Conservation (phyloP, 75 land plant genomes). For the Sequoia sempervirens region DNA sequence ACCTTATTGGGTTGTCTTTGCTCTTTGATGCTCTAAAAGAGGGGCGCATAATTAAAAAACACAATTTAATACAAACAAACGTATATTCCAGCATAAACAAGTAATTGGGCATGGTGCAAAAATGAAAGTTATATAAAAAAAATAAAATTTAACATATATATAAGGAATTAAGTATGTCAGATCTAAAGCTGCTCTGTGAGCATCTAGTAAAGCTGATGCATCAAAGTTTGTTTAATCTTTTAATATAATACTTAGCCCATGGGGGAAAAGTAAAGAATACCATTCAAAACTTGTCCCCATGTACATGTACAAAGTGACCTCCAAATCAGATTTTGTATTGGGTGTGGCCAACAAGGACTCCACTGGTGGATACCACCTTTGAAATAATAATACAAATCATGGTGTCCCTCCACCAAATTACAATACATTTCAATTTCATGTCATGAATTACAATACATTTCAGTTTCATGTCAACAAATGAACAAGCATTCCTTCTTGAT, state of each 20-base stretch:
- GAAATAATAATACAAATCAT: background rate
- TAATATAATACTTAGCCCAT: background rate
- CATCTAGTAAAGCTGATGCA: background rate
- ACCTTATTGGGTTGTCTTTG: background rate
- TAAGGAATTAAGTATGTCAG: background rate
- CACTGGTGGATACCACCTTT: conserved; percentile 1
- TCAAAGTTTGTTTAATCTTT: background rate
- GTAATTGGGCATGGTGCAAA: background rate
- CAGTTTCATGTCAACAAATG: background rate
- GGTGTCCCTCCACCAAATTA: background rate
- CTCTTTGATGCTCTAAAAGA: background rate
- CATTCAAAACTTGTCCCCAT: background rate
- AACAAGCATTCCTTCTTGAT: background rate
- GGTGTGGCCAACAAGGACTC: background rate
- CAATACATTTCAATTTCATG: conserved; percentile 1
- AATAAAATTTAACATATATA: too few species aligned
- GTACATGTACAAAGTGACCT: background rate
- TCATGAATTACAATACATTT: background rate
- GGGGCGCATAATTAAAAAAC: background rate
- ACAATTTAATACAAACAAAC: background rate
- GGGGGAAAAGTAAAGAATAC: background rate
- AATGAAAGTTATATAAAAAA: too few species aligned
- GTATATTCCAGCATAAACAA: background rate
- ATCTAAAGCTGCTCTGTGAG: background rate
- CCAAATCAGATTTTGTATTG: background rate